Base-by-base conservation (phyloP, 495 filamentous ascomycete species). In the Podospora tetraspora region DNA sequence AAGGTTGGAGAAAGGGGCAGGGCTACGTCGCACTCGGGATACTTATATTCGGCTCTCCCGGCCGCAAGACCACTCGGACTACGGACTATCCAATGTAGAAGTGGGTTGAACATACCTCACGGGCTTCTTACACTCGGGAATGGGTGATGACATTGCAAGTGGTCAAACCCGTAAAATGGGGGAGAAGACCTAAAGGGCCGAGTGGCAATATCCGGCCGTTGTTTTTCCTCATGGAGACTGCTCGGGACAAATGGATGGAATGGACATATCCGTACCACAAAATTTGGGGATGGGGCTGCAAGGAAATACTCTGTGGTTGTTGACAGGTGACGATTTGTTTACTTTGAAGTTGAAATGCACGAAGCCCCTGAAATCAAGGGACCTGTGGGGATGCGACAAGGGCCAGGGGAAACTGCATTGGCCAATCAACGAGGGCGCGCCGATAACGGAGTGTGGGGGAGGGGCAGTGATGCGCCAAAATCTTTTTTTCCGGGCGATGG, bases 401-500 rank as follows among this genome's bases (percentile, higher is more conserved):
- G 43, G 16, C n/a, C 43, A 43, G 34, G 32, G 43, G 19, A n/a
- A n/a, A 2, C 43, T 8, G 43, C 19, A 52, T 52, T 52, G 43
- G 43, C 43, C 43, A 52, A 52, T 52, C 43, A 52, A n/a, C 5
- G 16, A 9, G 16, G 6, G 19, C 6, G 6, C 6, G 6, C 43
- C 43, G 43, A 52, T 52, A 52, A 52, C 43, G 43, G 59, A 77
- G 68, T 73, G 76, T 74, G 76, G 76, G 76, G 76, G 76, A 78
- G 76, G 76, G 76, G 76, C 75, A 73, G 70, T 12, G 65, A 60
- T 72, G 73, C 68, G 65, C 11, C 62, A 63, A 66, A 68, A 67
- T 62, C 70, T 74, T 70, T 74, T 76, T 65, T 43, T 32, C 59
- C 57, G 60, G 57, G 59, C 64, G 25, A 62, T 71, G 60, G 66